phyloP scores from a whole-genome alignment of 805 yeast species.

The Kazachstania martiniae region DNA sequence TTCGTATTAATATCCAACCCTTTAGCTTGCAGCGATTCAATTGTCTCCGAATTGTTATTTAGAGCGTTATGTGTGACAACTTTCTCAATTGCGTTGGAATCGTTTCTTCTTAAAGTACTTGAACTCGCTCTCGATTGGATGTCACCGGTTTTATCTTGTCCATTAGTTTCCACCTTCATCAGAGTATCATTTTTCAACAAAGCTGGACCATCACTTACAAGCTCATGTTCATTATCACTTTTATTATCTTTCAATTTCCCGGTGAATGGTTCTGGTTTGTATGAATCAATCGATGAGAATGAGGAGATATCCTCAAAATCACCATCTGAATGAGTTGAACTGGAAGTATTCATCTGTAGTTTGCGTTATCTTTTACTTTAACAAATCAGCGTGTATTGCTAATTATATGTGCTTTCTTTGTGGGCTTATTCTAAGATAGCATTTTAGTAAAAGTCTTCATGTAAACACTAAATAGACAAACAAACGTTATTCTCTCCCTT shows the following conservation, averaged over 20 bases:
- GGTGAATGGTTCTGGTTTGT: conserved; percentile 18
- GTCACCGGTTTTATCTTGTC: neutral
- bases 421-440: too few relatives aligned
- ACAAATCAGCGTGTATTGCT: too few relatives aligned
- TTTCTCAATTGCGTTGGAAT: conserved; percentile 14
- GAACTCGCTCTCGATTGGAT: conserved; percentile 7
- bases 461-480: too few relatives aligned
- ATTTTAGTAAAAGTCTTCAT: too few relatives aligned
- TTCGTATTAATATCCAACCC: conserved; percentile 9
- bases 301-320: conserved; percentile 22
- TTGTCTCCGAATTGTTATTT: conserved; percentile 17
- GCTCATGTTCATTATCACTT: neutral
- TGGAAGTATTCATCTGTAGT: conserved; percentile 1
- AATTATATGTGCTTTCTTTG: too few relatives aligned
- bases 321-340: conserved; percentile 6
- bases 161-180: neutral
- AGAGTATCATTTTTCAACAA: neutral
- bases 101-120: conserved; percentile 8
- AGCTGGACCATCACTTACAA: neutral
- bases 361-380: too few relatives aligned
- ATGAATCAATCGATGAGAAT: conserved; percentile 19
- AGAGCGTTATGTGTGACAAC: conserved; percentile 16
- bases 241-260: conserved; percentile 6
- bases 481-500: too few relatives aligned
- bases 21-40: conserved; percentile 12